Percentiles rank a stretch among this genome's conserved stretches.
These are phyloP conservation scores for Trichoderma sp. DNA, from an alignment of 2,329 filamentous ascomycete species.

Conservation along the genomic window DNA sequence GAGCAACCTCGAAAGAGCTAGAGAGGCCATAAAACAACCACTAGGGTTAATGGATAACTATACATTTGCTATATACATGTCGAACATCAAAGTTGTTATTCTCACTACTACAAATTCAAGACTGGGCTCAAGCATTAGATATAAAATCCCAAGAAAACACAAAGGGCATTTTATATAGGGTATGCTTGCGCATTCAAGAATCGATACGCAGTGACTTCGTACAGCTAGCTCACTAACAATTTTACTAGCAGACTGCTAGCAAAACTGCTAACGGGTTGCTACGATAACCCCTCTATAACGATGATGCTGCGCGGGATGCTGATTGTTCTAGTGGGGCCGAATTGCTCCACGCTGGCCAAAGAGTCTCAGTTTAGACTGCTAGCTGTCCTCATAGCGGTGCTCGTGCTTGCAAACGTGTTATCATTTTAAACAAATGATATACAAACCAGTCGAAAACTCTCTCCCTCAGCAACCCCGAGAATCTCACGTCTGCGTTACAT, in stretches of 20 bases:
- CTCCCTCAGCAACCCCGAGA: not conserved
- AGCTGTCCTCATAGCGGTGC: slow-evolving; percentile 1
- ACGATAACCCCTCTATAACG: not conserved
- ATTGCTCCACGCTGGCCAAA: not conserved
- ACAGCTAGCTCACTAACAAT: not conserved
- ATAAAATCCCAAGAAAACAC: not conserved
- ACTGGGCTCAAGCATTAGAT: not conserved
- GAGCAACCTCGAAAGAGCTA: not conserved
- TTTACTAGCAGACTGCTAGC: not conserved
- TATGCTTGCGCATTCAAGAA: not conserved
- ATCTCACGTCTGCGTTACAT: not conserved
- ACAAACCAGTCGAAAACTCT: not conserved
- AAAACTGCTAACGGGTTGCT: not conserved
- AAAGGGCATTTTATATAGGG: not conserved
- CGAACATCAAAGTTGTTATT: not conserved
- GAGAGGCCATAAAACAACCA: not conserved
- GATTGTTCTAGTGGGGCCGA: not conserved
- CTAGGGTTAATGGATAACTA: not conserved
- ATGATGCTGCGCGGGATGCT: not conserved
- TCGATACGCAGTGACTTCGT: not conserved
- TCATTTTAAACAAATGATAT: not conserved
- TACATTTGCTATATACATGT: not conserved
- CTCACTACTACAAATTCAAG: not conserved
- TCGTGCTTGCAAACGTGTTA: slow-evolving; percentile 8
- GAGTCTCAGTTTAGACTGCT: slow-evolving; percentile 1